phyloP scores from a whole-genome alignment of 2,329 filamentous ascomycete genomes.

The Neofusicoccum laricinum region DNA sequence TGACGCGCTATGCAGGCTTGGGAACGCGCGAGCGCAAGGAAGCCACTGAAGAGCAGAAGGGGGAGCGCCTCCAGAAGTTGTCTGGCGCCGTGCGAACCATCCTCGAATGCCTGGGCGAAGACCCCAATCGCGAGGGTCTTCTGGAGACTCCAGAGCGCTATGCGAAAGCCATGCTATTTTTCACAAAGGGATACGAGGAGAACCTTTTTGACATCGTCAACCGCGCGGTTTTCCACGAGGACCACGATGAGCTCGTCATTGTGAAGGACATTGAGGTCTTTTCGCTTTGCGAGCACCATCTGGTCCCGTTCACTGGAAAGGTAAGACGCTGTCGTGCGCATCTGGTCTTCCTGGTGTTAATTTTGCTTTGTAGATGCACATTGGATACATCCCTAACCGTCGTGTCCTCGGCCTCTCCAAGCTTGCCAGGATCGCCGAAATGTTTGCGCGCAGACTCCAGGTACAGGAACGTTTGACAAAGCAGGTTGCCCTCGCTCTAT shows the following conservation, averaged over 20 bases:
- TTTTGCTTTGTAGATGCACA: slow-evolving; percentile 73
- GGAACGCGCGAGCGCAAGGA: slow-evolving; percentile 64
- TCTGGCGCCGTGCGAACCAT: slow-evolving; percentile 62
- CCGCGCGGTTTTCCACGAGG: slow-evolving; percentile 90
- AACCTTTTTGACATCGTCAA: slow-evolving; percentile 92
- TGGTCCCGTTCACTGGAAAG: slow-evolving; percentile 95
- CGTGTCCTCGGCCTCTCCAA: slow-evolving; percentile 95
- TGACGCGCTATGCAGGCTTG: slow-evolving; percentile 42
- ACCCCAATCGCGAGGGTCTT: slow-evolving; percentile 62
- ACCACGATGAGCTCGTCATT: slow-evolving; percentile 95
- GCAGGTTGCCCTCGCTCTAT: slow-evolving; percentile 90
- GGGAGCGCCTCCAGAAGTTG: slow-evolving; percentile 58
- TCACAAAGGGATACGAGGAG: slow-evolving; percentile 96
- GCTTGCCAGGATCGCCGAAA: slow-evolving; percentile 90
- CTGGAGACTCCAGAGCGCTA: slow-evolving; percentile 76
- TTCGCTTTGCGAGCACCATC: slow-evolving; percentile 92
- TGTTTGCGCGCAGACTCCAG: slow-evolving; percentile 91
- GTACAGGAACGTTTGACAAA: slow-evolving; percentile 96
- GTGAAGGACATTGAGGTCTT: slow-evolving; percentile 97
- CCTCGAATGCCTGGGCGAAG: slow-evolving; percentile 64
- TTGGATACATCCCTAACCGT: slow-evolving; percentile 91
- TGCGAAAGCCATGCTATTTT: slow-evolving; percentile 91
- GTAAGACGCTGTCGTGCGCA: slow-evolving; percentile 43
- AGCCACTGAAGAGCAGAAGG: slow-evolving; percentile 56
- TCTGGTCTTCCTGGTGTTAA: slow-evolving; percentile 12